Conservation (phyloP, 225 moss, liverwort and hornwort species). For the Asterella californica region DNA sequence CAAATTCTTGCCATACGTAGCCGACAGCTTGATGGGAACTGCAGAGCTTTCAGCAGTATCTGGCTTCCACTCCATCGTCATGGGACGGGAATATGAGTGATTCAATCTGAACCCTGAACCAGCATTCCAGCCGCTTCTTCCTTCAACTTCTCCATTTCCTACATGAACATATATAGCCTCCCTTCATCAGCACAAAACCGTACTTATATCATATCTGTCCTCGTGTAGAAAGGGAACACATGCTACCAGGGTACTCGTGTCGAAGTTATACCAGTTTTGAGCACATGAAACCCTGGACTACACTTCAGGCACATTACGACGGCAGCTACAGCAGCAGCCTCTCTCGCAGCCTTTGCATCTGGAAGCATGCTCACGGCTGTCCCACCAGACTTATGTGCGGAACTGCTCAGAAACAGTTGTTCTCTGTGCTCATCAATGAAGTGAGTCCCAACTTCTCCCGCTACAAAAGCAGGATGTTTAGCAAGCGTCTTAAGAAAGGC, state of each 20-base stretch:
- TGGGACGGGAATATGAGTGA: conserved; percentile 54
- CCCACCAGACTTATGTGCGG: conserved; percentile 13
- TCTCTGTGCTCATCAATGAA: conserved; percentile 83
- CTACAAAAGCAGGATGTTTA: conserved; percentile 80
- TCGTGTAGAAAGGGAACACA: neutral
- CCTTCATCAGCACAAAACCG: neutral
- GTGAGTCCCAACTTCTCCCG: conserved; percentile 89
- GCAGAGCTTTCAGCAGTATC: conserved; percentile 48
- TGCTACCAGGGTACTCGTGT: neutral
- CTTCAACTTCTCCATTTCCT: conserved; percentile 23
- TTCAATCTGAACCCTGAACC: conserved; percentile 81
- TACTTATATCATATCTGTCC: neutral
- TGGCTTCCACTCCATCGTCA: conserved; percentile 73
- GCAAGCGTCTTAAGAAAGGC: conserved; percentile 74
- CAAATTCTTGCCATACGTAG: conserved; percentile 51
- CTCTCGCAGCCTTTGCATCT: conserved; percentile 31
- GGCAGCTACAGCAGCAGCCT: conserved; percentile 70
- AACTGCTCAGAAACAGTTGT: conserved; percentile 40
- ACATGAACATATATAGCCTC: no score
- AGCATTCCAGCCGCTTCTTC: conserved; percentile 55
- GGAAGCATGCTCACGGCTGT: conserved; percentile 28
- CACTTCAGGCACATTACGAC: conserved; percentile 41
- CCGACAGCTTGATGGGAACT: conserved; percentile 52
- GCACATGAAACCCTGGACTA: neutral
- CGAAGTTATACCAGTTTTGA: conserved; percentile 20